Evolutionary conservation across 2,329 filamentous ascomycete species (phyloP), one percentile per base, ranked within the genome.

Genomic region (Arthrinium puccinioides): DNA sequence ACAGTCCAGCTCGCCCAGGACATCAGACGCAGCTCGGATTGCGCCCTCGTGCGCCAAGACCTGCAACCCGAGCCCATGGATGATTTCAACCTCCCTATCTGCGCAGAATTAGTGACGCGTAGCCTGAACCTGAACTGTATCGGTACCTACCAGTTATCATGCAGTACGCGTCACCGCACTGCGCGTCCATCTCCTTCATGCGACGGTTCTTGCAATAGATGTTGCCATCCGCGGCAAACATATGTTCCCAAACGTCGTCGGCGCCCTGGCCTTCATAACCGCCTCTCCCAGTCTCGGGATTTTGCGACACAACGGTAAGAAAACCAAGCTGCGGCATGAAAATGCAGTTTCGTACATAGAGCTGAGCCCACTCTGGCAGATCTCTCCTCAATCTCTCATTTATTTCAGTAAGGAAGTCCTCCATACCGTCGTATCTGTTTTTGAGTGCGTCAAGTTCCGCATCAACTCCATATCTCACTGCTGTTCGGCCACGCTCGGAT

Each of bases 241-340:
- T 79, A 39, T 76, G 75, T 42, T 88, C 77, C 92, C 90, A 98
- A 0, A 62, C 60, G 39, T 79, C 79, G 13, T 64, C 54, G 4
- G 66, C 55, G 0, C 70, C 67, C 40, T 74, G 66, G 1, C 85
- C 85, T 47, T 78, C 70, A 46, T 82, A 89, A 9, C 74, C 64
- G 0, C 76, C 73, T 32, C 69, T 63, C 0, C 77, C 76, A 2
- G 72, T 78, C 2, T 66, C 56, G 11, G 69, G 62, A 47, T 87
- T 75, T 4, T 81, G 59, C 2, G 73, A 72, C 13, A 94, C 79
- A 0, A 83, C 79, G 3, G 88, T 84, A 25, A 96, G 73, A 54
- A 96, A 98, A 0, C 92, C 92, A 25, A 96, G 76, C 51, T 95
- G 88, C 1, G 89, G 90, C 44, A 94, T 84, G 56, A 92, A 95